Evolutionary conservation across 768 basidiomycete genomes (phyloP), one percentile per base, ranked within the genome.

Genomic region (Russula abietina): DNA sequence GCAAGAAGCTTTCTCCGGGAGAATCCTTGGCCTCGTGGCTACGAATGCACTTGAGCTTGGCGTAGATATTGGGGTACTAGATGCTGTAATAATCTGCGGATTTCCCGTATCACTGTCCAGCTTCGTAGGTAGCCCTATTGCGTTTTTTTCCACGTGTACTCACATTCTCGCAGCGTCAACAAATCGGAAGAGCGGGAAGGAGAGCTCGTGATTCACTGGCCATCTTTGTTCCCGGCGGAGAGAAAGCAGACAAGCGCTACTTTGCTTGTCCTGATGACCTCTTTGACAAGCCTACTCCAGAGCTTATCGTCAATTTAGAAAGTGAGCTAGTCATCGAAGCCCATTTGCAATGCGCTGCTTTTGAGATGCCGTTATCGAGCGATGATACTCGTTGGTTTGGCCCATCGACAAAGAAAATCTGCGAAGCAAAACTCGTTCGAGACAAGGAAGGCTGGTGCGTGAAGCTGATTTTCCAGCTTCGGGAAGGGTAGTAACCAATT

Each of bases 31-130:
- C 14, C 88, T 95, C 50, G 80, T 96, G 38, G 89, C 92, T 0
- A 96, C 93, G 0, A 95, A 93, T 68, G 93, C 93, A 0, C 80
- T 95, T 14, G 93, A 96, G 72, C 82, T 95, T 8, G 92, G 92
- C 16, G 87, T 93, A n/a, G 91, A 94, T 68, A 93, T 94, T 39
- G 92, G 91, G 17, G 83, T 81, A n/a, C 73, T 94, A 56, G 93
- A 95, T 70, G 90, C 88, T 8, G 93, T 95, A 46, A 83, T 96
- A 59, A 90, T 93, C 82, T 81, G 93, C 32, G 91, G 91, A 1
- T 93, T 95, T 71, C 93, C 93, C 0, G 78, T 82, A 58, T 83
- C 81, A 46, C 75, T 94, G 39, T 87, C 93, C 0, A 93, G 90
- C 67, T 88, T 93, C 61, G 91, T 93, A 61, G 69, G 83, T 36